phyloP scores from a whole-genome alignment of 2,329 filamentous ascomycete species.

The Amesomyces nigricolor region DNA sequence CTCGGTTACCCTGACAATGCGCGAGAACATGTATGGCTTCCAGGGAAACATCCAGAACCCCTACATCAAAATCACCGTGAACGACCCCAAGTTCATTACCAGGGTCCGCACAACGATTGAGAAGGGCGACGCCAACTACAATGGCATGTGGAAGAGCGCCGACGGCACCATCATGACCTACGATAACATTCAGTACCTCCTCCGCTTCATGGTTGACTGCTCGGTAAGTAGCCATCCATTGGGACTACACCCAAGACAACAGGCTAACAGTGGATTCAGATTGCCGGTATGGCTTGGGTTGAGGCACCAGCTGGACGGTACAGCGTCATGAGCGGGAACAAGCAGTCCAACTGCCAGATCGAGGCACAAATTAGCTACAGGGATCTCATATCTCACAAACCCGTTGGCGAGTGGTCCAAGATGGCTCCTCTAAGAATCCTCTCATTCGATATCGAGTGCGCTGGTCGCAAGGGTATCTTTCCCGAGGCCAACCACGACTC shows the following conservation, averaged over 20 bases:
- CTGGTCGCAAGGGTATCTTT: constrained; percentile 94
- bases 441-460: constrained; percentile 98
- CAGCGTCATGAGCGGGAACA: constrained; percentile 26
- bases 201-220: constrained; percentile 97
- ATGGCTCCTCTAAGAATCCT: constrained; percentile 91
- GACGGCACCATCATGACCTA: constrained; percentile 77
- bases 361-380: constrained; percentile 80
- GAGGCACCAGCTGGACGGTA: constrained; percentile 55
- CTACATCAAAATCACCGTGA: constrained; percentile 90
- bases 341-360: constrained; percentile 92
- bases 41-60: constrained; percentile 89
- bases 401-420: constrained; percentile 93
- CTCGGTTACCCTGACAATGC: constrained; percentile 73
- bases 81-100: constrained; percentile 77
- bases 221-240: constrained; percentile 47
- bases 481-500: constrained; percentile 88
- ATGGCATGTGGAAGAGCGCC: constrained; percentile 68
- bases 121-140: constrained; percentile 75
- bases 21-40: constrained; percentile 90
- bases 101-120: constrained; percentile 73
- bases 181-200: constrained; percentile 90
- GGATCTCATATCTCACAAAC: constrained; percentile 79
- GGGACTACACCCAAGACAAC: not conserved
- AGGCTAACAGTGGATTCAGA: constrained; percentile 38
- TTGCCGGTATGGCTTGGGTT: constrained; percentile 97